These are phyloP conservation scores for Phytophthora hybrid DNA, from an alignment of 352 stramenopile genomes.

Conservation along the genomic window DNA sequence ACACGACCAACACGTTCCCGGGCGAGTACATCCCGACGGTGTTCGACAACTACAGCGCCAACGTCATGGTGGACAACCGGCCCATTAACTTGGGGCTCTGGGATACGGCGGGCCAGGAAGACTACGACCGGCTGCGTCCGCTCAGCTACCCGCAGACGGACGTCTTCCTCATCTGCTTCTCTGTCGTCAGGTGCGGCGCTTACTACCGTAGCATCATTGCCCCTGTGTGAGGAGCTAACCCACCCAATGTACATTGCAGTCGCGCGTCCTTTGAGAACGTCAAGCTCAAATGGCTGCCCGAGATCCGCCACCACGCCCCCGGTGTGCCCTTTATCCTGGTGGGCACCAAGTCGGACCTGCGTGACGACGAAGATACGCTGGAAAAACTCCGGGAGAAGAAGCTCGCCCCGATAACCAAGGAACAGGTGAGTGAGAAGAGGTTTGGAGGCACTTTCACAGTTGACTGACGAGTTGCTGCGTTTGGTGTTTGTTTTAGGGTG, in stretches of 20 bases:
- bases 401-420: slow-evolving; percentile 67
- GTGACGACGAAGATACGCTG: slow-evolving; percentile 91
- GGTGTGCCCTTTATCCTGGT: slow-evolving; percentile 97
- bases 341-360: slow-evolving; percentile 95
- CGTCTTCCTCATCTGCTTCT: slow-evolving; percentile 97
- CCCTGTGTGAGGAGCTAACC: neutral
- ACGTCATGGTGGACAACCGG: slow-evolving; percentile 94
- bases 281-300: slow-evolving; percentile 93
- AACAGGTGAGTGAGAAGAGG: slow-evolving; percentile 57
- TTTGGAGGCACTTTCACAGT: neutral
- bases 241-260: slow-evolving; percentile 34
- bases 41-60: slow-evolving; percentile 95
- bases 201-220: neutral
- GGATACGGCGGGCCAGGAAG: slow-evolving; percentile 97
- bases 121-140: slow-evolving; percentile 96
- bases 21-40: slow-evolving; percentile 97
- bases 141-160: slow-evolving; percentile 97
- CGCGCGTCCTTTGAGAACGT: slow-evolving; percentile 96
- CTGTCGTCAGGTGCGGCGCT: slow-evolving; percentile 80
- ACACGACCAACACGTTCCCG: slow-evolving; percentile 97
- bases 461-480: slow-evolving; percentile 10
- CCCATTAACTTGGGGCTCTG: slow-evolving; percentile 97
- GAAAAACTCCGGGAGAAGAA: slow-evolving; percentile 92
- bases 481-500: slow-evolving; percentile 64
- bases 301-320: slow-evolving; percentile 90